Base-by-base conservation (phyloP, 2,329 filamentous ascomycete species). In the Stagonosporopsis chrysanthemi region DNA sequence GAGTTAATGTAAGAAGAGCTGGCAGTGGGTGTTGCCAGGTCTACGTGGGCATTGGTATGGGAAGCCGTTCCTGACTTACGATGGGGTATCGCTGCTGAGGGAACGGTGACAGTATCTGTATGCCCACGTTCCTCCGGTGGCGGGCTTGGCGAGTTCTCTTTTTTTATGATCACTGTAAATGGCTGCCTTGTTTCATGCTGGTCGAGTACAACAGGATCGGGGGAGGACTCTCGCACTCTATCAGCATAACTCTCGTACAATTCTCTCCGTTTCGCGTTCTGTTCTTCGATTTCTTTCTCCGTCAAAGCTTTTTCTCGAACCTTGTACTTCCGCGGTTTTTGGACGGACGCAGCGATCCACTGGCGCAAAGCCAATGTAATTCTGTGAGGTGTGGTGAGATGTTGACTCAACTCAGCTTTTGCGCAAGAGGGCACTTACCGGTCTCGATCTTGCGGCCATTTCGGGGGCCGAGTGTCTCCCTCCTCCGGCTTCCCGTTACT, bases 391-490 rank as follows among this genome's bases (percentile, higher is more conserved):
- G 15, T 8, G 15, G 31, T 33, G 14, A 33, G 31, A 33, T 6
- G 3, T 33, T 15, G 12, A 15, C 31, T 15, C 31, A 15, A n/a
- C 2, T 33, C 14, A 14, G 31, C 31, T 14, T n/a, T 33, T 14
- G 31, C 12, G 14, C 7, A 7, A 33, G 12, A 6, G 14, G 31
- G 4, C 14, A 52, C 43, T 26, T 28, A 53, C 51, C 23, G 26
- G 5, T 42, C 28, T 26, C 23, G 7, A 11, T 53, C 43, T 36
- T 35, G 24, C n/a, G 51, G 51, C 51, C 51, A 53, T 7, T 35
- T 6, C 8, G 51, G 50, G 3, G 40, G n/a, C 17, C 24, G 35
- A 2, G 33, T 15, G 9, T 46, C 8, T 35, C 35, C 51, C 2
- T 15, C 8, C 36, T 53, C 42, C 2, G 11, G 26, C 15, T 47